Conservation (phyloP, 2,329 filamentous ascomycete genomes). For the Aspergillus sp. region DNA sequence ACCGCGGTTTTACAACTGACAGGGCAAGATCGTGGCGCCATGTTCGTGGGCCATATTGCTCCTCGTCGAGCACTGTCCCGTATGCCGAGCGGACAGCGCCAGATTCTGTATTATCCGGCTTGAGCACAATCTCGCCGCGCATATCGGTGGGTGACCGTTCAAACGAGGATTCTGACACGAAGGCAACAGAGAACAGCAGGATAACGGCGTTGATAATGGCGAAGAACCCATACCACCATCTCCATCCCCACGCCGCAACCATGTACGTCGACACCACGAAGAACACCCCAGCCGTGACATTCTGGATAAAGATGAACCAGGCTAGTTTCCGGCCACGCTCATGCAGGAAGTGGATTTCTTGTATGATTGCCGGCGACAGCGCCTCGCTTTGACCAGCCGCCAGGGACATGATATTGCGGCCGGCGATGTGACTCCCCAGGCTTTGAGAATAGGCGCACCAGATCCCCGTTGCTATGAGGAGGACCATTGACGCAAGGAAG, state of each 20-base stretch:
- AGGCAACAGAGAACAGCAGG: background rate
- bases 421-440: slow-evolving; percentile 9
- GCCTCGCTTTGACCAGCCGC: slow-evolving; percentile 12
- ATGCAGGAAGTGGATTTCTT: slow-evolving; percentile 15
- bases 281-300: slow-evolving; percentile 6
- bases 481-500: slow-evolving; percentile 10
- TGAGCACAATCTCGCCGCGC: background rate
- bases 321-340: slow-evolving; percentile 11
- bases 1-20: background rate
- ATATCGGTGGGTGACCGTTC: slow-evolving; percentile 6
- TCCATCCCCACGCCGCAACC: slow-evolving; percentile 11
- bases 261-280: slow-evolving; percentile 11
- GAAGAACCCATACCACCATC: slow-evolving; percentile 17
- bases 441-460: slow-evolving; percentile 9
- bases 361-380: slow-evolving; percentile 9
- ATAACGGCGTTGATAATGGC: slow-evolving; percentile 7
- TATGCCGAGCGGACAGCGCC: too few species aligned
- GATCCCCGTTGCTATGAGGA: slow-evolving; percentile 6
- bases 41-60: slow-evolving; percentile 4
- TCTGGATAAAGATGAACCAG: slow-evolving; percentile 16
- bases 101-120: background rate
- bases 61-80: background rate
- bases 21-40: background rate
- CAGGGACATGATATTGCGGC: slow-evolving; percentile 11
- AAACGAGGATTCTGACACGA: slow-evolving; percentile 5